phyloP scores from a whole-genome alignment of 2,329 filamentous ascomycete species.

The Leptographium procerum region DNA sequence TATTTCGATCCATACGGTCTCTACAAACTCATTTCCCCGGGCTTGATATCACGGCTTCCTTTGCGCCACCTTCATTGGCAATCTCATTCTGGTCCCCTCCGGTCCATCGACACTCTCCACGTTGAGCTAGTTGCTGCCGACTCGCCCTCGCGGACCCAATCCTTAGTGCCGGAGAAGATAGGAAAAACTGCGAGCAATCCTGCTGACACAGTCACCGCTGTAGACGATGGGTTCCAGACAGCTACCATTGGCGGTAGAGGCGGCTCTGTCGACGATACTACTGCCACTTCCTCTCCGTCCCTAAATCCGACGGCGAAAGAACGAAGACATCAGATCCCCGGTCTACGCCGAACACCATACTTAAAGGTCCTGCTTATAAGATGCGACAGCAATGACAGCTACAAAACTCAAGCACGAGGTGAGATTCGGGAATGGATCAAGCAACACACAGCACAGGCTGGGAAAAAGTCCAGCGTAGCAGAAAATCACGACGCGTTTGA shows the following conservation, averaged over 20 bases:
- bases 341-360: conserved; percentile 84
- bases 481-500: conserved; percentile 96
- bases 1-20: conserved; percentile 90
- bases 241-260: conserved; percentile 35
- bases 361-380: conserved; percentile 80
- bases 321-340: conserved; percentile 88
- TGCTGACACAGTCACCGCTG: conserved; percentile 17
- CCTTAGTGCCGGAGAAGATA: conserved; percentile 15
- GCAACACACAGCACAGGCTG: conserved; percentile 50
- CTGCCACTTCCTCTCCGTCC: conserved; percentile 22
- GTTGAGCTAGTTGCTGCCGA: conserved; percentile 68
- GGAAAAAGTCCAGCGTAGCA: conserved; percentile 53
- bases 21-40: conserved; percentile 69
- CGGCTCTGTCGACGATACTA: conserved; percentile 26
- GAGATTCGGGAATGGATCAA: conserved; percentile 89
- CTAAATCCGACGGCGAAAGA: conserved; percentile 31
- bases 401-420: conserved; percentile 69
- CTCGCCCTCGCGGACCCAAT: conserved; percentile 22
- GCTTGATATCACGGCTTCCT: conserved; percentile 68
- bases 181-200: conserved; percentile 17
- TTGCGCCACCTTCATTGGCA: conserved; percentile 95
- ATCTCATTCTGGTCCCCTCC: conserved; percentile 77
- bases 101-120: conserved; percentile 87
- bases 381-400: conserved; percentile 91
- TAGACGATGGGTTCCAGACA: conserved; percentile 51